Conservation (phyloP, 2,329 filamentous ascomycete genomes). For the Botrytis medusae region DNA sequence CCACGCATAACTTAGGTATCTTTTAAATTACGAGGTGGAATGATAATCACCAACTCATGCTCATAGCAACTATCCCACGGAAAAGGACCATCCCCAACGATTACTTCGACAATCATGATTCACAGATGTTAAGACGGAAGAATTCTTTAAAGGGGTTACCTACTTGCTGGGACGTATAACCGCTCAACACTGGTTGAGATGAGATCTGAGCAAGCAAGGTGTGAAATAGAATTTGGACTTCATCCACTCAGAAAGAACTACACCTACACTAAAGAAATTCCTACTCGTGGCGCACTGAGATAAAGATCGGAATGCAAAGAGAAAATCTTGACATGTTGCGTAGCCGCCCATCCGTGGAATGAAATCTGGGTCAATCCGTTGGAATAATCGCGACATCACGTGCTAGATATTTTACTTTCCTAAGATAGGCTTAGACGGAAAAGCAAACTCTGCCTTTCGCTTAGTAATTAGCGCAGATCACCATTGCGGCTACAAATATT, state of each 20-base stretch:
- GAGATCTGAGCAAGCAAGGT: not conserved
- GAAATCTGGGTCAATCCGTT: not conserved
- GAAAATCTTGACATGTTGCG: not conserved
- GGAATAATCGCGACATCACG: not conserved
- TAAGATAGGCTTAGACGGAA: not conserved
- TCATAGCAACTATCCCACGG: not conserved
- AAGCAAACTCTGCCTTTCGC: not conserved
- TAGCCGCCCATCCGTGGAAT: not conserved
- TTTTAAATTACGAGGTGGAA: not conserved
- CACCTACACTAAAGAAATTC: not conserved
- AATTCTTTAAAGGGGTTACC: not conserved
- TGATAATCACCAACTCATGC: not conserved
- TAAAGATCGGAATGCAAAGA: slow-evolving; percentile 7
- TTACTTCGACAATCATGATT: not conserved
- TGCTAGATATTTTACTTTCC: accelerated
- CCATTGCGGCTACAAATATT: slow-evolving; percentile 7
- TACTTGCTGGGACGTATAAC: not conserved
- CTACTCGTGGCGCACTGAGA: not conserved
- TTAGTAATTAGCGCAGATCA: slow-evolving; percentile 17
- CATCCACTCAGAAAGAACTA: not conserved
- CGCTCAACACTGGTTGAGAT: not conserved
- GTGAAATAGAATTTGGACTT: not conserved
- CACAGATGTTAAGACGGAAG: not conserved
- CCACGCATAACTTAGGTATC: not conserved
- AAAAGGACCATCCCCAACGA: not conserved